Evolutionary conservation across 352 stramenopile genomes (phyloP), one percentile per base, ranked within the genome.

Genomic region (Pythium periplocum): DNA sequence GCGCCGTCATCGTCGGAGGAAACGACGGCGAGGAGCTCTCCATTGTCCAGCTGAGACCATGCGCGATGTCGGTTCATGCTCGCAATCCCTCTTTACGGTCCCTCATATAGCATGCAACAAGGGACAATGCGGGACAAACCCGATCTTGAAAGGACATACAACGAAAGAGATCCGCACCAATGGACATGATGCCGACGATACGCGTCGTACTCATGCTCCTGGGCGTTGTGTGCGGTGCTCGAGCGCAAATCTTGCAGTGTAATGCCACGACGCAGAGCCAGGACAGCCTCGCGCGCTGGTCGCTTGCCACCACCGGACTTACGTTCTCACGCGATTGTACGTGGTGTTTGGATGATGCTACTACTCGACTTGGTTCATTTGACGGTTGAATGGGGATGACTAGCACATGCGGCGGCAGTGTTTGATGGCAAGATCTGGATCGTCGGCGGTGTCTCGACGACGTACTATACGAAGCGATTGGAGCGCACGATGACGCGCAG

Each of bases 381-480:
- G 17, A 26, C 17, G 17, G 17, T 26, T 26, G 17, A 26, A 26
- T 26, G 17, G 17, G 17, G 17, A 26, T 26, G 17, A 26, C 17
- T 26, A 93, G 80, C 78, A 1, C 80, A 93, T 55, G 78, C 83
- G 10, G 72, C 78, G 1, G 64, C 72, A 12, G 76, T 68, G 47
- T 90, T 87, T 47, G 61, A 55, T 2, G 62, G 76, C 38, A 69
- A 78, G 53, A 75, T 91, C 38, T 91, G 78, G 77, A 68, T 89
- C 48, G 74, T 93, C 12, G 77, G 80, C 46, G 78, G 83, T 1
- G 73, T 90, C 7, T 89, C 83, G n/a, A 73, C 65, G 1, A 68
- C 68, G 11, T 91, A 93, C 55, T 85, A 89, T 61, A 91, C 78
- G 9, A 86, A 83, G 45, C 75, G 73, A 8, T 59, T 93, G 45